Conservation (phyloP, 345 rosid genomes). For the Ceriops decandra region DNA sequence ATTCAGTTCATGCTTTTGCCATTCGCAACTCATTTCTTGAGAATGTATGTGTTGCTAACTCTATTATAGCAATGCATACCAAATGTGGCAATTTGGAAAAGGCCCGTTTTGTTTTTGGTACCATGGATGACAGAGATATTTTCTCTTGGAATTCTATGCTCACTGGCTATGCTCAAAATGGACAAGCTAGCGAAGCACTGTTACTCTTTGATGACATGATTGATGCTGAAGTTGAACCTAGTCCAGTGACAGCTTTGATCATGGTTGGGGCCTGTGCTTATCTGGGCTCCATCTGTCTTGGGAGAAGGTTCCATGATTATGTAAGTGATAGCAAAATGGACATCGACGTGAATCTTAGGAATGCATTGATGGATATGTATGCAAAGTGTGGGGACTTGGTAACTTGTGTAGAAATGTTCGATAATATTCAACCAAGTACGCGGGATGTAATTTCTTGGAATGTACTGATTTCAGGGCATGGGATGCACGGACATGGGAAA, state of each 20-base stretch:
- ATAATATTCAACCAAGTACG: constrained; percentile 27
- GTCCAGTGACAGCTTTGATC: constrained; percentile 46
- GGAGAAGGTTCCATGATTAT: constrained; percentile 39
- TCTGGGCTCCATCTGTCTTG: constrained; percentile 38
- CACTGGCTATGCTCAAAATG: constrained; percentile 49
- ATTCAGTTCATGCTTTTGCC: constrained; percentile 32
- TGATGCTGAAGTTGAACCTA: constrained; percentile 26
- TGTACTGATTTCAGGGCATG: constrained; percentile 52
- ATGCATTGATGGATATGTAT: constrained; percentile 53
- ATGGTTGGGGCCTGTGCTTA: constrained; percentile 56
- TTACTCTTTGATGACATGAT: constrained; percentile 45
- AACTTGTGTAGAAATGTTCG: constrained; percentile 40
- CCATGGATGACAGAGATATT: constrained; percentile 38
- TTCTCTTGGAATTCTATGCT: constrained; percentile 62
- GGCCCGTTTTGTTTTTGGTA: constrained; percentile 46
- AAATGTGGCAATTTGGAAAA: constrained; percentile 38
- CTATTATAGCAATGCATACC: constrained; percentile 45
- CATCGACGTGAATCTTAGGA: constrained; percentile 33
- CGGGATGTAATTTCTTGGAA: constrained; percentile 43
- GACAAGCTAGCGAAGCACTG: constrained; percentile 49
- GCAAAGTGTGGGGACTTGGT: constrained; percentile 58
- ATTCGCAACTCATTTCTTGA: constrained; percentile 20
- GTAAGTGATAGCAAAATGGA: constrained; percentile 25
- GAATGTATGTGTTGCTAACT: constrained; percentile 40
- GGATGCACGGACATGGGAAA: constrained; percentile 46